These are phyloP conservation scores for Naganishia cerealis DNA, from an alignment of 1,284 basidiomycete species.

Conservation along the genomic window DNA sequence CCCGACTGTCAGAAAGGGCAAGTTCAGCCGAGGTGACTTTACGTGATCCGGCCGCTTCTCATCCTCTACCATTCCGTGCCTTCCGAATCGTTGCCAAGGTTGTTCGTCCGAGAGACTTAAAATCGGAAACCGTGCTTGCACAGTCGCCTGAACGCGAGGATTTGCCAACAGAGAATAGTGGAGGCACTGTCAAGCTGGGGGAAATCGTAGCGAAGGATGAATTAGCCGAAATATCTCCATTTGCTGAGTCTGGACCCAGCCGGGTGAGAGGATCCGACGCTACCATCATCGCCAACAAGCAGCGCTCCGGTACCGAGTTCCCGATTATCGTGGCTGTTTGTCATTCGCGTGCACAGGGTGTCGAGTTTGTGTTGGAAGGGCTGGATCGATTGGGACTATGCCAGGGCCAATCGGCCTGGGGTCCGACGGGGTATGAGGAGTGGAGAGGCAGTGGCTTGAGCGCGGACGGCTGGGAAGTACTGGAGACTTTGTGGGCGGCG, in stretches of 20 bases:
- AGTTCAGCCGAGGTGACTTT: background rate
- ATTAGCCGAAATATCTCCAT: slow-evolving; percentile 9
- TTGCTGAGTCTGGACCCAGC: background rate
- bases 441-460: slow-evolving; percentile 52
- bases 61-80: slow-evolving; percentile 49
- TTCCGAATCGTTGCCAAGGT: slow-evolving; percentile 52
- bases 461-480: slow-evolving; percentile 46
- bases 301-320: slow-evolving; percentile 45
- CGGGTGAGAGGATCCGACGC: slow-evolving; percentile 19
- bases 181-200: slow-evolving; percentile 19
- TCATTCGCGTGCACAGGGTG: slow-evolving; percentile 50
- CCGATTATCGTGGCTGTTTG: slow-evolving; percentile 54
- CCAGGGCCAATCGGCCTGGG: slow-evolving; percentile 51
- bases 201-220: slow-evolving; percentile 7
- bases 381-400: slow-evolving; percentile 53
- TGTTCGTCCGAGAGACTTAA: slow-evolving; percentile 46
- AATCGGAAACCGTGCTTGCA: slow-evolving; percentile 39
- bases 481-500: slow-evolving; percentile 52
- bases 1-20: background rate
- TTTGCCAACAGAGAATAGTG: slow-evolving; percentile 1
- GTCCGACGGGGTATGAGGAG: slow-evolving; percentile 54
- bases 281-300: slow-evolving; percentile 29
- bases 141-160: slow-evolving; percentile 27
- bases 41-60: slow-evolving; percentile 18
- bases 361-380: slow-evolving; percentile 54